Evolutionary conservation across 179 eudicot genomes (phyloP), one percentile per base, ranked within the genome.

Genomic region (Silene noctiflora): DNA sequence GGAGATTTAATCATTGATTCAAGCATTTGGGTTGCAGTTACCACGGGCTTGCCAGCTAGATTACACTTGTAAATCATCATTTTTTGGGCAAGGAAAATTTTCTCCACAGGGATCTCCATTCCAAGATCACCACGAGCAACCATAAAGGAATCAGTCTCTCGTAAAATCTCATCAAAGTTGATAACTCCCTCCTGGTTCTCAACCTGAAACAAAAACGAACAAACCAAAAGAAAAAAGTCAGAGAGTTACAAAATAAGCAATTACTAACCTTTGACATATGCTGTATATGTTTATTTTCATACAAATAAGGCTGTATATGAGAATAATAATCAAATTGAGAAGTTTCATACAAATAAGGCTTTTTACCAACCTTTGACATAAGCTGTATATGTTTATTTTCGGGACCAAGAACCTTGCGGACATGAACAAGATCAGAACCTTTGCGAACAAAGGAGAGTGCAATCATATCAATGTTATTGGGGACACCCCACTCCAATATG

Each of bases 101-200:
- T 81, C 77, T 84, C 88, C 33, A 85, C 83, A 9, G 88, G 88
- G 56, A 85, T 85, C 66, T 85, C 88, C 88, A 85, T 85, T 61
- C 88, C 88, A 27, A 85, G 88, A 62, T 85, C 88, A 67, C 88
- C 87, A 31, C 87, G 79, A 4, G 87, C 87, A 64, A 84, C 87
- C 87, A 84, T 84, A 39, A 81, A 84, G 4, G 87, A 74, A 33
- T 84, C 87, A 2, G 84, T 79, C 75, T 84, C 80, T 1, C 79
- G 81, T 48, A 84, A n/a, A 27, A 84, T 81, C 24, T 84, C 87
- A 17, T 84, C 84, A 35, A 84, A 81, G 72, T 84, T 84, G 68
- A 77, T 66, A 14, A 84, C 83, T 51, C 87, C 87, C 72, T 84
- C 85, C 68, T 84, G 87, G 42, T 81, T 84, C 68, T 84, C 87